Evolutionary conservation across 768 basidiomycete species (phyloP).

Genomic region (Symmetrospora coprosmae): DNA sequence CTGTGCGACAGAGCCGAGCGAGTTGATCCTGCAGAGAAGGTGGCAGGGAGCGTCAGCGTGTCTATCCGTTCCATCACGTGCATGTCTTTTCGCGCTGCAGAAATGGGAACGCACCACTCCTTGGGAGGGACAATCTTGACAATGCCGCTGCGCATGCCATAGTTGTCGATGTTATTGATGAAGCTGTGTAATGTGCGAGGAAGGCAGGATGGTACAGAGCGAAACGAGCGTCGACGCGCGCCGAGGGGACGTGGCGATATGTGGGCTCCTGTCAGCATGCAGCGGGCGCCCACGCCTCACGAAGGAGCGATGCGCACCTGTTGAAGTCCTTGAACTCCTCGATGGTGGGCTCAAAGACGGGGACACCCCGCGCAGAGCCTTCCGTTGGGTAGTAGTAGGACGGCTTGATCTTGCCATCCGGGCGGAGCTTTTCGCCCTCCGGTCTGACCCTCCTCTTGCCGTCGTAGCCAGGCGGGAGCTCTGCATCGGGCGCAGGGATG

Average conservation of each 20-base stretch:
- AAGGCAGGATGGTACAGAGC: neutral
- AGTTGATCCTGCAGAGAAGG: conserved; percentile 46
- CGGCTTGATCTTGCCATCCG: conserved; percentile 22
- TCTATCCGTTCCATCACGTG: neutral
- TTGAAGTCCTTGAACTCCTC: conserved; percentile 87
- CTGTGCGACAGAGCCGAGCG: conserved; percentile 57
- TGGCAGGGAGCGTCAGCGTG: neutral
- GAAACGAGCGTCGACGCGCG: neutral
- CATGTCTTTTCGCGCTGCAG: neutral
- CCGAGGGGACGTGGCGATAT: neutral
- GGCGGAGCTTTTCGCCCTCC: too few species aligned
- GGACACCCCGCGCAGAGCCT: conserved; percentile 51
- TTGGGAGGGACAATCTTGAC: conserved; percentile 90
- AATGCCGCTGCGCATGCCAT: conserved; percentile 82
- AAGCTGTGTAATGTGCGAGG: conserved; percentile 17
- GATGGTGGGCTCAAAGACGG: conserved; percentile 88
- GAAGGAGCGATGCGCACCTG: conserved; percentile 42
- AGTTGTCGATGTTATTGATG: conserved; percentile 69
- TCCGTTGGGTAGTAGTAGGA: conserved; percentile 24
- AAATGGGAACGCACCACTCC: conserved; percentile 56
- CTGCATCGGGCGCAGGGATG: neutral
- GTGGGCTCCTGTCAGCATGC: neutral
- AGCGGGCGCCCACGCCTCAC: neutral
- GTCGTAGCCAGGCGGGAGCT: conserved; percentile 12
- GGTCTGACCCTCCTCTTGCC: conserved; percentile 10